Evolutionary conservation across 176 grass and related monocot genomes (phyloP), one percentile per base, ranked within the genome.

Genomic region (Panicum miliaceum): DNA sequence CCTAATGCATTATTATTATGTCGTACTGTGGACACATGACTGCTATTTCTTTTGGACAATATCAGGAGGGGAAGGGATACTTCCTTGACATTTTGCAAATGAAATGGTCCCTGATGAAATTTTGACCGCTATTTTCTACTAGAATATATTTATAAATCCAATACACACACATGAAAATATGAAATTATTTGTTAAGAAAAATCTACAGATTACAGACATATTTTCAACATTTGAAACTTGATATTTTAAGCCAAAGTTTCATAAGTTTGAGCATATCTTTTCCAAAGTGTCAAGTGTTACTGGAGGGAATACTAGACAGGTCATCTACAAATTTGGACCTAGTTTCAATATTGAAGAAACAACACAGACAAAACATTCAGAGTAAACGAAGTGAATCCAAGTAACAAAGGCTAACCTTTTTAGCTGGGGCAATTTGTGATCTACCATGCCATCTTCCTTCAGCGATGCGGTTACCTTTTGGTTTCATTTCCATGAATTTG

Each of bases 401-500:
- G 12, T 37, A 54, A 77, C 18, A 82, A 81, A 25, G 58, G 45
- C 26, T 68, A 52, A 98, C 96, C 96, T 93, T 98, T 85, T 86
- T 84, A 82, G 77, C 88, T 12, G 96, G 93, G 67, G 96, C 96
- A 80, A 98, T 98, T 71, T 92, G 89, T 11, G 91, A 98, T 64
- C 96, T 93, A 82, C 96, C 96, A 87, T 98, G 91, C 96, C 96
- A 98, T 84, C 71, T 93, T 79, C 96, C 93, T 76, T 98, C 93
- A 66, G 88, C 74, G 59, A 91, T 90, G 61, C 72, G 82, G 71
- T 90, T 93, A 36, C 77, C 65, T 77, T 98, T 98, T 56, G 96
- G 96, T 62, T 98, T 98, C 87, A 95, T 98, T 81, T 98, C 96
- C 96, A 98, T 95, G 70, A 98, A 98, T 66, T 98, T 98, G 76